phyloP scores from a whole-genome alignment of 2,329 filamentous ascomycete genomes.

The Alternaria brassicicola region DNA sequence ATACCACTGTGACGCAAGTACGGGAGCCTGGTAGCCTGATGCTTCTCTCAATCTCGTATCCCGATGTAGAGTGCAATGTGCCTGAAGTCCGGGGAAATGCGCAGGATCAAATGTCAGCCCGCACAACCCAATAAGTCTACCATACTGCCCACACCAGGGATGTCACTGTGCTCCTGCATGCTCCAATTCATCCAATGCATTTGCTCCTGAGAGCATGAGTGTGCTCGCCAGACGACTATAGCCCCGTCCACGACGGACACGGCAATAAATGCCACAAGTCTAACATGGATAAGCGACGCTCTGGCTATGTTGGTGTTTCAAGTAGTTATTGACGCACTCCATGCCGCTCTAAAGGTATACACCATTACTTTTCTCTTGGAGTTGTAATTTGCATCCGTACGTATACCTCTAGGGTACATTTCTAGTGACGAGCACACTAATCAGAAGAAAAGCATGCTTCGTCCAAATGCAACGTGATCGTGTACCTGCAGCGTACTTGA shows the following conservation, averaged over 20 bases:
- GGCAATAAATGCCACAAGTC: no score
- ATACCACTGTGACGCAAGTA: conserved; percentile 4
- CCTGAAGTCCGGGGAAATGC: background rate
- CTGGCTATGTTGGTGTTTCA: background rate
- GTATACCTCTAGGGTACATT: background rate
- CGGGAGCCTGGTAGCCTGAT: background rate
- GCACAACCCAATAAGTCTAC: background rate
- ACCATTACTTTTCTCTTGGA: background rate
- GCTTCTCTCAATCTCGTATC: background rate
- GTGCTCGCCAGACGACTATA: background rate
- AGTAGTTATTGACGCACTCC: no score
- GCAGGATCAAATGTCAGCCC: background rate
- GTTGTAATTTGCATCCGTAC: background rate
- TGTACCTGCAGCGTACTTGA: background rate
- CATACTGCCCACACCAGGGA: background rate
- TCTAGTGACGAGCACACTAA: background rate
- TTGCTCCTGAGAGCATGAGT: background rate
- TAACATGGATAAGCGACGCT: background rate
- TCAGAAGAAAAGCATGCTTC: no score
- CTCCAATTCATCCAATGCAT: background rate
- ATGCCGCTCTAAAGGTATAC: background rate
- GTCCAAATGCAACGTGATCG: background rate
- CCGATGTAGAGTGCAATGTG: background rate
- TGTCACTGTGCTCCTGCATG: background rate
- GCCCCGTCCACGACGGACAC: background rate